Base-by-base conservation (phyloP, 495 filamentous ascomycete genomes). In the Chaetomidium leptoderma region DNA sequence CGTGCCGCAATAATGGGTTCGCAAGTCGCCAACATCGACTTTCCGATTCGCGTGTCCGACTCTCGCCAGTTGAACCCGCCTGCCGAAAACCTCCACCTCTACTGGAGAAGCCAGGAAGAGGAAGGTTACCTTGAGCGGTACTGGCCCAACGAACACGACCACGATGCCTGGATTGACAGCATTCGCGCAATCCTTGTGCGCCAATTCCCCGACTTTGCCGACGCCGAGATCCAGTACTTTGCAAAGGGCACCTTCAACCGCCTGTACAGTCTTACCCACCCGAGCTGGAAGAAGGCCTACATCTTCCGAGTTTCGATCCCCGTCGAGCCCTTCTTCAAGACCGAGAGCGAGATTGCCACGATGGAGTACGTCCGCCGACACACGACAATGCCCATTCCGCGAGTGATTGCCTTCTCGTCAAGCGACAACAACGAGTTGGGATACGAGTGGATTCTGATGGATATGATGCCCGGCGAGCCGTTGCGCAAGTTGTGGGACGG, bases 391-490 rank as follows among this genome's bases (percentile, higher is more conserved):
- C 79, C 76, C 14, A 66, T 78, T 3, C 72, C 79, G 3, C 53
- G 61, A 10, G 66, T 79, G 19, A 58, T 74, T 37, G 70, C 69
- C 30, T 79, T 66, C 50, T 67, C 78, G 23, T 63, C 72, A 10
- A 69, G 70, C 7, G 46, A 57, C 9, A 54, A 70, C 2, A 78
- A 78, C 57, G 59, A 60, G 9, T 62, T 81, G n/a, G 72, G 72
- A 17, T 77, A 75, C 53, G 77, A 78, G 68, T 82, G 76, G 77
- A 77, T 80, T 3, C 49, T 81, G 8, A 74, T 80, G 71, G 74
- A 76, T 44, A 71, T 62, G 48, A 55, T 63, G 39, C 45, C 66
- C 4, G 82, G 82, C 11, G 64, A 44, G 14, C 62, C 72, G 0
- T 67, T 81, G 4, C 43, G 59, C 33, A 48, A 66, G 5, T 49